Evolutionary conservation across 345 rosid species (phyloP).

Genomic region (Syzygium jambos): DNA sequence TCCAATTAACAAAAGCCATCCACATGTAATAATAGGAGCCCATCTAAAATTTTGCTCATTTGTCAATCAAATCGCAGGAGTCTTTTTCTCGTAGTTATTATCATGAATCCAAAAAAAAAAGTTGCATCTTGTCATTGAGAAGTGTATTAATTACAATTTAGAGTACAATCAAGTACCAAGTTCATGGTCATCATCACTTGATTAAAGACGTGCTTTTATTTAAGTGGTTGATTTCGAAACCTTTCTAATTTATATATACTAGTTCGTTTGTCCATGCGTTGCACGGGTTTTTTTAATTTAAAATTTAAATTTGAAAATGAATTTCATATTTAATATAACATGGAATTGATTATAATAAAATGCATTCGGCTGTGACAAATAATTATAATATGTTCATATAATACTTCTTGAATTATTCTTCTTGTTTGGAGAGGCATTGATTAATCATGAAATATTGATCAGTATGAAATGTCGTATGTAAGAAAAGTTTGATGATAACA

Average conservation of each 20-base stretch:
- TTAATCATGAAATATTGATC: background rate
- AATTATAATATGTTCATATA: background rate
- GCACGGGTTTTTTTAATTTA: background rate
- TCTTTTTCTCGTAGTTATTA: background rate
- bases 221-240: background rate
- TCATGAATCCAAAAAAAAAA: background rate
- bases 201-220: background rate
- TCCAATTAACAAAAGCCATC: background rate
- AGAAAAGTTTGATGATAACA: background rate
- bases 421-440: background rate
- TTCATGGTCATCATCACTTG: background rate
- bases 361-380: background rate
- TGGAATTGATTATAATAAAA: background rate
- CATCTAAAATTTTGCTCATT: background rate
- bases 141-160: background rate
- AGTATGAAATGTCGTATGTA: background rate
- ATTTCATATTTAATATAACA: background rate
- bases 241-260: background rate
- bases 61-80: background rate
- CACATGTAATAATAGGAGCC: background rate
- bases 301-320: background rate
- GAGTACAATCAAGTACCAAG: background rate
- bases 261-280: background rate
- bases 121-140: background rate
- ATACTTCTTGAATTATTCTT: background rate